phyloP scores from a whole-genome alignment of 805 yeast species.

The Saccharomyces eubayanus region DNA sequence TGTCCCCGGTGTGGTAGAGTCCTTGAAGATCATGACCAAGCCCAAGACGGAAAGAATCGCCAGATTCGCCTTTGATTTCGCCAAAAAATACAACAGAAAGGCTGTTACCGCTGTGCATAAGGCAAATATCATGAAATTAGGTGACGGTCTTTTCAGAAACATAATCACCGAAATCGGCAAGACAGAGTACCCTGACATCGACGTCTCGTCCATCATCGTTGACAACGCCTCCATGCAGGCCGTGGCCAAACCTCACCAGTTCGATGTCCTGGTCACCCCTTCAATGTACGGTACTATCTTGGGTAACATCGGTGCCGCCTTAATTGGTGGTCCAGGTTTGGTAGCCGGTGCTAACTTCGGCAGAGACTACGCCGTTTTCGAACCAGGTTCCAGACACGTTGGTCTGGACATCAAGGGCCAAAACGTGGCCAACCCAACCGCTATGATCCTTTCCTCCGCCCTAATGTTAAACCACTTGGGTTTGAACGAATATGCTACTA shows the following conservation, averaged over 20 bases:
- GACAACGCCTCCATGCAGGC: slow-evolving; percentile 99
- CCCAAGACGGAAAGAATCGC: slow-evolving; percentile 95
- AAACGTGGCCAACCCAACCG: slow-evolving; percentile 96
- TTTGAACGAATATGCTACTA: slow-evolving; percentile 73
- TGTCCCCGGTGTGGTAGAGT: slow-evolving; percentile 96
- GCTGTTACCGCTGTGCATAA: slow-evolving; percentile 95
- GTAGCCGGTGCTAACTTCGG: slow-evolving; percentile 99
- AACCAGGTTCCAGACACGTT: slow-evolving; percentile 99
- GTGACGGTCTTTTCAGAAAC: slow-evolving; percentile 95
- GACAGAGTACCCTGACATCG: slow-evolving; percentile 75
- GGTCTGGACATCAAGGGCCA: slow-evolving; percentile 94
- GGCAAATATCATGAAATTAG: slow-evolving; percentile 97
- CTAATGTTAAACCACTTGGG: slow-evolving; percentile 95
- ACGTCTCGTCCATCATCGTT: slow-evolving; percentile 87
- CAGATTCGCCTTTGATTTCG: slow-evolving; percentile 93
- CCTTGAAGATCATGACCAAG: slow-evolving; percentile 88
- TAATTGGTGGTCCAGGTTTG: slow-evolving; percentile 95
- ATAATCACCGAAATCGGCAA: slow-evolving; percentile 83
- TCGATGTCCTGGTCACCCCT: slow-evolving; percentile 95
- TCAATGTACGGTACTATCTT: slow-evolving; percentile 95
- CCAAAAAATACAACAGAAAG: slow-evolving; percentile 84
- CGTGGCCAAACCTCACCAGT: slow-evolving; percentile 95
- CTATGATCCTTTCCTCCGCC: slow-evolving; percentile 85
- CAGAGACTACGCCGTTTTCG: slow-evolving; percentile 94
- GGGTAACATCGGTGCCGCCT: slow-evolving; percentile 93